Percentiles rank a stretch among this genome's conserved stretches.
phyloP scores from a whole-genome alignment of 2,329 filamentous ascomycete genomes.

The Hypoxylon sp. region DNA sequence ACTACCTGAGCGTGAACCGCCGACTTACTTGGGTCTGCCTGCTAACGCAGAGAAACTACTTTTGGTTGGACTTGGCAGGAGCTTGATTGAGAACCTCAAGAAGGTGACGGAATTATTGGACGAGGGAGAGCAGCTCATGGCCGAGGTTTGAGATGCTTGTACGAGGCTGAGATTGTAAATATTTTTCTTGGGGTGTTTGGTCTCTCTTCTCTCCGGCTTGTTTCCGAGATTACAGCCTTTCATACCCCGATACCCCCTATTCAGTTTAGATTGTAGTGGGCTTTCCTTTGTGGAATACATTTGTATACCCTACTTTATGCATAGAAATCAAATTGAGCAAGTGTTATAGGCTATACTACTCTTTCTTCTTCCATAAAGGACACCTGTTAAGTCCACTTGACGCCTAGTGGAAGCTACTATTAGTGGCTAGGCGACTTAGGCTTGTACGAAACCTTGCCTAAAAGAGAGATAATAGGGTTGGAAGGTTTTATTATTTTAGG shows the following conservation, averaged over 20 bases:
- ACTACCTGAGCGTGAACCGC: constrained; percentile 94
- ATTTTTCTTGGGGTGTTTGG: constrained; percentile 32
- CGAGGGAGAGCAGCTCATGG: constrained; percentile 92
- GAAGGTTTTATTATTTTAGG: too few relatives aligned
- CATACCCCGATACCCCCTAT: constrained; percentile 39
- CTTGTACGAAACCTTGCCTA: too few relatives aligned
- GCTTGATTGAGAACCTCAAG: constrained; percentile 85
- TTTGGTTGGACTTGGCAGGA: constrained; percentile 86
- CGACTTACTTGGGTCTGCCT: constrained; percentile 92
- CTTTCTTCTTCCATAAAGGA: too few relatives aligned
- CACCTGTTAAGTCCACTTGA: too few relatives aligned
- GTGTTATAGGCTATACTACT: neutral
- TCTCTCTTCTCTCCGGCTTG: constrained; percentile 26
- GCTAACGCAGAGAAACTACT: constrained; percentile 97
- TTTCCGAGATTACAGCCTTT: constrained; percentile 32
- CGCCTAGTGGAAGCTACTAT: too few relatives aligned
- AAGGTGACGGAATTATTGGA: constrained; percentile 90
- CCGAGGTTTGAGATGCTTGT: constrained; percentile 62
- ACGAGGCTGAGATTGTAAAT: constrained; percentile 1
- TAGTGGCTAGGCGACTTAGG: too few relatives aligned
- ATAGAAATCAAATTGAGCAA: constrained; percentile 18
- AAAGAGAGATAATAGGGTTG: too few relatives aligned
- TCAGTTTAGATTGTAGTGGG: constrained; percentile 26
- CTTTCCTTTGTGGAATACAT: constrained; percentile 20
- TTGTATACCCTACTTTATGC: constrained; percentile 11